A percentile compares a stretch with the other conserved stretches of the same genome.
phyloP scores from a whole-genome alignment of 352 stramenopile species.

The Phytophthora fragariaefolia region DNA sequence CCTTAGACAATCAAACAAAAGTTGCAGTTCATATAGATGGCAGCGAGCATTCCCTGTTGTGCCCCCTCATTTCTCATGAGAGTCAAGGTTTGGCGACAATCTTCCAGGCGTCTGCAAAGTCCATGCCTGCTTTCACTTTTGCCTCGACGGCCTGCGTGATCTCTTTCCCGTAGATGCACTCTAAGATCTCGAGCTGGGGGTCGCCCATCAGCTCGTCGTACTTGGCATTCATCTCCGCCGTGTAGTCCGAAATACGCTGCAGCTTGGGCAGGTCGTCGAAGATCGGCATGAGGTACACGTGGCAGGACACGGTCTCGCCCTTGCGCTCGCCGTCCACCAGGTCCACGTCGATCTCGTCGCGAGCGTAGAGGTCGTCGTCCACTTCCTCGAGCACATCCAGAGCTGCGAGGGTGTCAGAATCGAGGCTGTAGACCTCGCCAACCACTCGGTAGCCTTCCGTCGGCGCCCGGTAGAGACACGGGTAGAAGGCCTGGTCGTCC shows the following conservation, averaged over 20 bases:
- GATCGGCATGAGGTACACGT: conserved; percentile 53
- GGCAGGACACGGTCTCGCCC: conserved; percentile 30
- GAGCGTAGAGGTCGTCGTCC: conserved; percentile 51
- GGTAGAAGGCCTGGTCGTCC: conserved; percentile 65
- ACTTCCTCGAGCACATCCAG: conserved; percentile 72
- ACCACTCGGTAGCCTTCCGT: conserved; percentile 47
- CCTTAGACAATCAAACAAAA: conserved; percentile 35
- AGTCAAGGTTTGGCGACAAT: conserved; percentile 22
- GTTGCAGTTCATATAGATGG: conserved; percentile 16
- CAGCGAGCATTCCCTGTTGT: too few relatives aligned
- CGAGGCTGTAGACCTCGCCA: conserved; percentile 72
- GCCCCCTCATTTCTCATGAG: too few relatives aligned
- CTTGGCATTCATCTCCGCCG: conserved; percentile 37
- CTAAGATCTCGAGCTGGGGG: conserved; percentile 53
- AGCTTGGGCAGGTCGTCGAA: conserved; percentile 46
- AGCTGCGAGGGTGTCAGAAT: conserved; percentile 55
- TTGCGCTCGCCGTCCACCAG: conserved; percentile 34
- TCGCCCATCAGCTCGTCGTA: conserved; percentile 46
- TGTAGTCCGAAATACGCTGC: conserved; percentile 48
- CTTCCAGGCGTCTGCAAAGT: conserved; percentile 51
- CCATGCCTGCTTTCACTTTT: conserved; percentile 39
- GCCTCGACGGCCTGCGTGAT: conserved; percentile 36
- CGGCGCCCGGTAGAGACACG: conserved; percentile 63
- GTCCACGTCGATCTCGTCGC: conserved; percentile 53
- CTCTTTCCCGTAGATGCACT: conserved; percentile 58